Conservation (phyloP, 2,329 filamentous ascomycete genomes). For the Chaetomium globosum region DNA sequence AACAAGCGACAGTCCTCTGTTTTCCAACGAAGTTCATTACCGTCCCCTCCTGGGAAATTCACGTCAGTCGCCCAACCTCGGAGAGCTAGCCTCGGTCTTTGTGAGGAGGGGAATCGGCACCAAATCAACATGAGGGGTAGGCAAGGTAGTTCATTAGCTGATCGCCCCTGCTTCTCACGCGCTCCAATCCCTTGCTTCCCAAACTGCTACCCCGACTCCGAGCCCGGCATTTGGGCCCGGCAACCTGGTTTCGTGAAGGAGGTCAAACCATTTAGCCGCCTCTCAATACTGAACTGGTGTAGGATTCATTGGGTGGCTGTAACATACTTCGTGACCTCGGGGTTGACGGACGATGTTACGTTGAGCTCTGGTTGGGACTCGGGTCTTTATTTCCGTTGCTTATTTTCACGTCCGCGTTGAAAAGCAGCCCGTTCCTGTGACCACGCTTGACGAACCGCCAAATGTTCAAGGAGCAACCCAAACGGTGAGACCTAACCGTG, state of each 20-base stretch:
- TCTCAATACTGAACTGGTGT: background rate
- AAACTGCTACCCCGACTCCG: background rate
- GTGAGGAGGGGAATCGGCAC: background rate
- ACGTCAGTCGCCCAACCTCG: no score
- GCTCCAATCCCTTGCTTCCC: background rate
- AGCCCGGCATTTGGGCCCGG: constrained; percentile 9
- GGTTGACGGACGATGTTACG: background rate
- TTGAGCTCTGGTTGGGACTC: background rate
- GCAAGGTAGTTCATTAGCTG: background rate
- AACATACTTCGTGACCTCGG: background rate
- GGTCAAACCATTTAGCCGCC: constrained; percentile 1
- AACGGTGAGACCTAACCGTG: background rate
- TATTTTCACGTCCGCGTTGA: background rate
- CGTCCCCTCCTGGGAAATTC: background rate
- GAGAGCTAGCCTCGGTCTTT: background rate
- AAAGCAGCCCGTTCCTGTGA: background rate
- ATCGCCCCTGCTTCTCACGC: background rate
- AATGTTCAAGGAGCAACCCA: background rate
- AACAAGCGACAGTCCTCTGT: background rate
- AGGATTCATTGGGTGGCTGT: background rate
- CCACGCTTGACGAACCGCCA: background rate
- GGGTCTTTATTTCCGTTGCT: background rate
- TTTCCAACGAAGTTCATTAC: background rate
- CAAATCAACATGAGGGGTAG: background rate
- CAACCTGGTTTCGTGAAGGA: background rate